Base-by-base conservation (phyloP, 163 green algal species). In the Prototheca wickerhamii region DNA sequence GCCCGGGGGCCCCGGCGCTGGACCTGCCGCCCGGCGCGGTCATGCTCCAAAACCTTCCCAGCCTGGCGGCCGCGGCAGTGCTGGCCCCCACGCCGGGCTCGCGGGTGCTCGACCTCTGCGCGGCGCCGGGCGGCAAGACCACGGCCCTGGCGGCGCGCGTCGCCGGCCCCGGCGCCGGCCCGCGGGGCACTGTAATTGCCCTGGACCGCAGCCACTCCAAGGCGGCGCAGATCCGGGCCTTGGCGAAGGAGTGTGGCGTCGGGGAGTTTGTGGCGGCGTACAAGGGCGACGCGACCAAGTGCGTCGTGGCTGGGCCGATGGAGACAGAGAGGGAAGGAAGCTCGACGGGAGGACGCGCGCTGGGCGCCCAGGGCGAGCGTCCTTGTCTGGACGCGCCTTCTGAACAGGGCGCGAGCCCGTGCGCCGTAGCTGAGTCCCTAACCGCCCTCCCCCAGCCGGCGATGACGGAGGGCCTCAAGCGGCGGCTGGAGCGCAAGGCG, bases 1-100 rank as follows among this genome's bases (percentile, higher is more conserved):
- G 66, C 3, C 74, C 84, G 29, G 76, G 78, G 3, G 69, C 79
- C 28, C 74, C 75, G 18, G 61, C 71, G 20, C 73, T 71, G 78
- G 74, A 51, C 73, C 4, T 84, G 6, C 54, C 87, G 58, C 54
- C 46, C 0, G 82, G 84, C 5, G 40, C 73, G 23, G 68, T 81
- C 18, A 95, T 96, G 80, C 82, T 94, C 29, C 89, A 96, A 65
- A 93, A 93, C 65, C 71, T 96, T 52, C 86, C 86, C 29, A 92
- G 80, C 60, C 64, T 95, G 26, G 49, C 80, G n/a, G 78, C 87
- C 0, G 90, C 89, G 0, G 56, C 77, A 31, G 91, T 87, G 59
- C 73, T 94, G 46, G 52, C 32, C 31, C 82, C 90, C 0, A 2
- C 31, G 5, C 83, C 85, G 7, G 89, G 89, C 25, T 76, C 71